Percentiles rank a stretch among this genome's conserved stretches.
These are phyloP conservation scores for Reutealis trisperma DNA, from an alignment of 345 rosid species.

Conservation along the genomic window DNA sequence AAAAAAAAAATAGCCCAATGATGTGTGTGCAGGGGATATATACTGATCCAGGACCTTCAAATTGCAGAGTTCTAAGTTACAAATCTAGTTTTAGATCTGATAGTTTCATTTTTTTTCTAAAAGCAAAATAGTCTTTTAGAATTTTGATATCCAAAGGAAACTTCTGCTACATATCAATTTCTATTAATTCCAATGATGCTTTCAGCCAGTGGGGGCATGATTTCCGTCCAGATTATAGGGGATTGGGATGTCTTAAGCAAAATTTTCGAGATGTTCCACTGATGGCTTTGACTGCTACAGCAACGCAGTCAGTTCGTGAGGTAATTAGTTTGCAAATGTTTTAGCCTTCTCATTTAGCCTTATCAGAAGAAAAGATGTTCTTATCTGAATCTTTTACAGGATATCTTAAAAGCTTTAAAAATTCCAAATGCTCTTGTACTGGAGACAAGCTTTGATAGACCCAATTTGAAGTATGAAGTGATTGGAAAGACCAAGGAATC, in stretches of 20 bases:
- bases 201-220: constrained; percentile 99
- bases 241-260: constrained; percentile 78
- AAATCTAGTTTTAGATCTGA: not conserved
- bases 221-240: constrained; percentile 92
- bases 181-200: constrained; percentile 14
- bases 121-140: constrained; percentile 1
- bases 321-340: constrained; percentile 31
- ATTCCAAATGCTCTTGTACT: constrained; percentile 79
- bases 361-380: not conserved
- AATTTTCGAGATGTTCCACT: constrained; percentile 67
- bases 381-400: constrained; percentile 47
- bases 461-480: constrained; percentile 86
- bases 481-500: constrained; percentile 70
- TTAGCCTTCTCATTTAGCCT: not conserved
- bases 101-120: not conserved
- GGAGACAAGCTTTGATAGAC: constrained; percentile 91
- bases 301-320: constrained; percentile 72
- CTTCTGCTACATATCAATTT: constrained; percentile 12
- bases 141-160: constrained; percentile 1
- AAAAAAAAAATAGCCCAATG: not conserved
- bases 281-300: constrained; percentile 91
- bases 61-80: not conserved
- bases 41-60: not conserved
- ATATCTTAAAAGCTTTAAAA: constrained; percentile 69
- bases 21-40: not conserved